Evolutionary conservation across 2,329 filamentous ascomycete genomes (phyloP).

Genomic region (Trichoderma aggressivum): DNA sequence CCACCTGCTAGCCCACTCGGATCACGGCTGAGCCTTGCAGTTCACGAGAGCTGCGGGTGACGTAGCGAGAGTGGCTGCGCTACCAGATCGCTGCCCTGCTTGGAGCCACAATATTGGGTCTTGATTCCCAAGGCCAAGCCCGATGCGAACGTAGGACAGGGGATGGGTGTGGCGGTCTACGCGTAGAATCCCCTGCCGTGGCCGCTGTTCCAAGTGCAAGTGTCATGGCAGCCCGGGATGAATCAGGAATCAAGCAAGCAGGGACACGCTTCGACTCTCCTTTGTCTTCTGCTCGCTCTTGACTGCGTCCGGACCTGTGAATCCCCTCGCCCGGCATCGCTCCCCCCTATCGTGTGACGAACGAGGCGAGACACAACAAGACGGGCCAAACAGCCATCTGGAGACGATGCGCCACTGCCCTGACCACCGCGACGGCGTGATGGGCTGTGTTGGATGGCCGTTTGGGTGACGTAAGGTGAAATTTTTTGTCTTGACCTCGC

Average conservation of each 20-base stretch:
- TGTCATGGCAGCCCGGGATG: neutral
- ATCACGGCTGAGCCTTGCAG: constrained; percentile 16
- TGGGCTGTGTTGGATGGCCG: constrained; percentile 10
- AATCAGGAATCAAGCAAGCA: neutral
- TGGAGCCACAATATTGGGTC: constrained; percentile 11
- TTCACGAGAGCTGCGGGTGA: constrained; percentile 15
- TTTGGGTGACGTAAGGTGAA: constrained; percentile 10
- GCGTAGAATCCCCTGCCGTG: neutral
- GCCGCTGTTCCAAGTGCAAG: neutral
- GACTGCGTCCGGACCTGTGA: neutral
- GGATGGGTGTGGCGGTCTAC: neutral
- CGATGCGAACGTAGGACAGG: neutral
- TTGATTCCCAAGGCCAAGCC: neutral
- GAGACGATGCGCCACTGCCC: constrained; percentile 8
- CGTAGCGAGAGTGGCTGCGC: constrained; percentile 20
- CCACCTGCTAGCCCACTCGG: neutral
- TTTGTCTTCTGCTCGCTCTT: neutral
- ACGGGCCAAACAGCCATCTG: neutral
- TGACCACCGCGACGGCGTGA: neutral
- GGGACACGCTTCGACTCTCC: neutral
- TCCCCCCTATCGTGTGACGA: neutral
- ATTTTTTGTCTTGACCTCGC: neutral
- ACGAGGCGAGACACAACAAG: constrained; percentile 7
- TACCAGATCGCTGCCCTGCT: constrained; percentile 9
- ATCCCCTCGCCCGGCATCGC: neutral